Percentiles rank a stretch among this genome's conserved stretches.
phyloP scores from a whole-genome alignment of 345 rosid species.

The Durio zibethinus region DNA sequence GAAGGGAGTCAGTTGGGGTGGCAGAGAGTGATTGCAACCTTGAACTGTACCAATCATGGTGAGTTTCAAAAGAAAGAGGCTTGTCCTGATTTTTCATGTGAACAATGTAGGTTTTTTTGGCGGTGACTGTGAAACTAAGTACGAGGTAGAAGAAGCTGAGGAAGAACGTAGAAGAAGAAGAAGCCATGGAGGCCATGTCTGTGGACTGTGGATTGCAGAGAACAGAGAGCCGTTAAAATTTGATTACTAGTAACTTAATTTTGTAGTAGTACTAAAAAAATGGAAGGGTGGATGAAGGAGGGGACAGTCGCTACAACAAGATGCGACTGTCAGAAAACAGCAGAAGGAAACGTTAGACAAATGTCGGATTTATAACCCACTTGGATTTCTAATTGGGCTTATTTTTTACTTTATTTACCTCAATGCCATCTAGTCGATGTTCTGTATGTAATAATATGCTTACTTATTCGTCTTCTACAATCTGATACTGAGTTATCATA shows the following conservation, averaged over 20 bases:
- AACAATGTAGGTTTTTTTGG: conserved; percentile 61
- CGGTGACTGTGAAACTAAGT: conserved; percentile 15
- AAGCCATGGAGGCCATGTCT: conserved; percentile 6
- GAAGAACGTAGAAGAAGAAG: conserved; percentile 3
- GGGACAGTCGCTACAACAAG: neutral
- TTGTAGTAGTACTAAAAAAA: neutral
- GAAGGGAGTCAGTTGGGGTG: conserved; percentile 38
- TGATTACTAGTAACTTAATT: neutral
- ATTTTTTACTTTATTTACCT: neutral
- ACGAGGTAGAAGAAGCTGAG: conserved; percentile 9
- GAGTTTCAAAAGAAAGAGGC: conserved; percentile 48
- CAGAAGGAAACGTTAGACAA: neutral
- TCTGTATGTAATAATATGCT: no score
- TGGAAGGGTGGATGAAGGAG: neutral
- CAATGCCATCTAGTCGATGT: neutral
- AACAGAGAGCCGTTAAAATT: neutral
- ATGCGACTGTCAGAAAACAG: conserved; percentile 17
- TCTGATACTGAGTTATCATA: no score
- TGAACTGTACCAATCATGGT: conserved; percentile 65
- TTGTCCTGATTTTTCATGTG: conserved; percentile 57
- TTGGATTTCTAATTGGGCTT: neutral
- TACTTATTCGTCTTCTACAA: no score
- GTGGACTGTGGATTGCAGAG: neutral
- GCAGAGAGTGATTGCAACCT: conserved; percentile 50
- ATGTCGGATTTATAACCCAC: conserved; percentile 8